These are phyloP conservation scores for Calonectria naviculata DNA, from an alignment of 2,329 filamentous ascomycete genomes.

Conservation along the genomic window DNA sequence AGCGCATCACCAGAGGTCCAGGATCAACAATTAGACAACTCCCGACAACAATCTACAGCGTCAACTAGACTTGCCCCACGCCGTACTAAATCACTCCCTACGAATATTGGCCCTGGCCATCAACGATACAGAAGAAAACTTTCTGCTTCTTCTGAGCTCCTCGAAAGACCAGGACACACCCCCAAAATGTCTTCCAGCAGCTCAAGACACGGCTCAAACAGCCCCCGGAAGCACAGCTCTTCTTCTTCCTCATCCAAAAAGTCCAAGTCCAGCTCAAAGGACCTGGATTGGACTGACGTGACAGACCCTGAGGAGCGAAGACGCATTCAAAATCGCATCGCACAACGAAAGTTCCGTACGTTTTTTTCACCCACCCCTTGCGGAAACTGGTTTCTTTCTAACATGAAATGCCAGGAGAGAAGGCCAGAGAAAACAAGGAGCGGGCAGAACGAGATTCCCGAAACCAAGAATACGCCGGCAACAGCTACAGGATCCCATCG, in stretches of 20 bases:
- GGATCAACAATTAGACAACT: slow-evolving; percentile 11
- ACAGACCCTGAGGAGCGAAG: slow-evolving; percentile 77
- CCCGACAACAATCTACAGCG: neutral
- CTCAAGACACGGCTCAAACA: slow-evolving; percentile 35
- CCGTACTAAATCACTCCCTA: slow-evolving; percentile 29
- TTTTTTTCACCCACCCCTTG: neutral
- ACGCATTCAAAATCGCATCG: slow-evolving; percentile 81
- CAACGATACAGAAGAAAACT: slow-evolving; percentile 29
- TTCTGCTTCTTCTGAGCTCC: slow-evolving; percentile 16
- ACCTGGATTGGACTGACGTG: slow-evolving; percentile 76
- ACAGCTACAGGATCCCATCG: slow-evolving; percentile 71
- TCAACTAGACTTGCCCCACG: slow-evolving; percentile 27
- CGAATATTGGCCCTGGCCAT: neutral
- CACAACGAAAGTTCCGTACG: slow-evolving; percentile 81
- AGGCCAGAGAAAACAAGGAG: slow-evolving; percentile 75
- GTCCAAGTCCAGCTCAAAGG: slow-evolving; percentile 54
- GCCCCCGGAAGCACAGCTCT: slow-evolving; percentile 42
- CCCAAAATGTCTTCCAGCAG: slow-evolving; percentile 36
- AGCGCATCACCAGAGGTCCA: slow-evolving; percentile 40
- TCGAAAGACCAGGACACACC: slow-evolving; percentile 13
- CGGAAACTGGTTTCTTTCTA: neutral
- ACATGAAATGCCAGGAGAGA: slow-evolving; percentile 66
- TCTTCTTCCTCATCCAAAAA: slow-evolving; percentile 50
- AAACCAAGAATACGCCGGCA: slow-evolving; percentile 72
- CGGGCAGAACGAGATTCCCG: slow-evolving; percentile 70